A percentile compares a stretch with the other conserved stretches of the same genome.
Evolutionary conservation across 2,329 filamentous ascomycete genomes (phyloP).

Genomic region (Microcyclosporella mali): DNA sequence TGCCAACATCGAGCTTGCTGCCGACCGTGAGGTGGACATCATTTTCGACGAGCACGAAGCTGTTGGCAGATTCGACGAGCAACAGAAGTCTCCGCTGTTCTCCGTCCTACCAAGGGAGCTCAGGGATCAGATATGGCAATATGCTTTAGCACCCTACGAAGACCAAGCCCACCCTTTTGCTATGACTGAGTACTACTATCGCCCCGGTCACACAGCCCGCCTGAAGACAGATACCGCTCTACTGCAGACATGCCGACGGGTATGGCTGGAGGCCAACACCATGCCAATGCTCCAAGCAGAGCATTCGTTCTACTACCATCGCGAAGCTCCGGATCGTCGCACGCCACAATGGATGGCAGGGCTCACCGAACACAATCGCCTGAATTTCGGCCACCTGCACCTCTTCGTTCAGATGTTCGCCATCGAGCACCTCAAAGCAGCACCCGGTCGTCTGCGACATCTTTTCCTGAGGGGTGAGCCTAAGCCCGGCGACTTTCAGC

Average conservation of each 20-base stretch:
- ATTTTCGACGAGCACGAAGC: no score
- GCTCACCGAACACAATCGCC: background rate
- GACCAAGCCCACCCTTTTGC: constrained; percentile 2
- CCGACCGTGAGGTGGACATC: no score
- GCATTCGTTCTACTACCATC: constrained; percentile 1
- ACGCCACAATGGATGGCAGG: background rate
- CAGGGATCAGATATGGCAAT: constrained; percentile 3
- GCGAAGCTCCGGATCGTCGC: no score
- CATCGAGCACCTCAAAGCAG: background rate
- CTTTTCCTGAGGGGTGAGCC: background rate
- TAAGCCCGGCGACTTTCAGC: constrained; percentile 2
- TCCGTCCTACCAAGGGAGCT: constrained; percentile 5
- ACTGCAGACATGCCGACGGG: constrained; percentile 3
- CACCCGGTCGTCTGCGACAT: no score
- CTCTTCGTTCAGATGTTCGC: no score
- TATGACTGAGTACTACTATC: constrained; percentile 5
- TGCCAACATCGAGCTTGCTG: no score
- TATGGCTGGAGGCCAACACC: constrained; percentile 7
- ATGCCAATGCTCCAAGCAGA: constrained; percentile 4
- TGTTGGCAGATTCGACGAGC: constrained; percentile 4
- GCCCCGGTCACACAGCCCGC: constrained; percentile 7
- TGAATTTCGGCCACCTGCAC: constrained; percentile 1
- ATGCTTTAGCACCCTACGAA: constrained; percentile 1
- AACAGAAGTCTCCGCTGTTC: constrained; percentile 8
- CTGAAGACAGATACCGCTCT: constrained; percentile 2